Base-by-base conservation (phyloP, 306 rosid genomes). In the Castanospermum australe region DNA sequence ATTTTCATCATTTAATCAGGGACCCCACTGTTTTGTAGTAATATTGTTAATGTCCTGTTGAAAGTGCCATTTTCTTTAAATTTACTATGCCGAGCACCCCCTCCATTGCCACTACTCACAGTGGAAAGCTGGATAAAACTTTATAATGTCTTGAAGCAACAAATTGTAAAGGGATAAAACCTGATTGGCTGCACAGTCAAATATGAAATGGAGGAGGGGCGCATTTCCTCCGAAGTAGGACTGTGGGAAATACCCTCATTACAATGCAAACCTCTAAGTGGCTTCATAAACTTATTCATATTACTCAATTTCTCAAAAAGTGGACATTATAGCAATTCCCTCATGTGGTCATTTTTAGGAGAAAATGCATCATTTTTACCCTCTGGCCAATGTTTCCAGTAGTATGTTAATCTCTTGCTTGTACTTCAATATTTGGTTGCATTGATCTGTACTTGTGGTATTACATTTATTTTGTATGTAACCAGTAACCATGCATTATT, bases 391-490 rank as follows among this genome's bases (percentile, higher is more conserved):
- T 17, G 11, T 14, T 15, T 32, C 18, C 11, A 21, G 13, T 7
- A 60, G 12, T 8, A 68, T 68, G 25, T 48, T 25, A 45, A 13
- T 20, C 30, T 32, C 8, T 48, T 36, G 14, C 21, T 33, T 44
- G 24, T 48, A 42, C 30, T 64, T 65, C 18, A 30, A 30, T 20
- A 17, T 67, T 36, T 70, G 80, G 39, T 38, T 62, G 82, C 35
- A 15, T 60, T 81, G 55, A 65, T 60, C 28, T 71, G 69, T 52
- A 0, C 22, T 69, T 11, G 38, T 78, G 76, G 64, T 75, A 42
- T 61, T 61, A 10, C 39, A 59, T 66, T 71, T 39, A 62, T 35
- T 47, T 50, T 39, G 3, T 25, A 32, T 64, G 18, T 12, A 57
- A 78, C 76, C 17, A 55, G 48, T 14, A 69, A 32, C 82, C 41